These are phyloP conservation scores for Cryptosporidium andersoni DNA, from an alignment of 169 alveolate species.

Conservation along the genomic window DNA sequence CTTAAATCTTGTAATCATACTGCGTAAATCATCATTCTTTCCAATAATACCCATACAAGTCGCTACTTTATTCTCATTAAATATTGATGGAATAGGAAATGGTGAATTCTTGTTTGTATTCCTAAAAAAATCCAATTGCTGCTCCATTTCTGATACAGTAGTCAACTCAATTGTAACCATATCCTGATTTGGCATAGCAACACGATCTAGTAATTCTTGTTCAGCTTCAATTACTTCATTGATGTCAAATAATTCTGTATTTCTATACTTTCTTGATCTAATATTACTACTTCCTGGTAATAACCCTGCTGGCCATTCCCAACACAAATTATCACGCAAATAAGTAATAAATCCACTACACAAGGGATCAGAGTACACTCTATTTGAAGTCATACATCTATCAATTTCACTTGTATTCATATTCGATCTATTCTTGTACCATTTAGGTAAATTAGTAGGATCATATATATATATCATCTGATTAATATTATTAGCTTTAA, in stretches of 20 bases:
- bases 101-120: constrained; percentile 50
- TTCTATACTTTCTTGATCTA: constrained; percentile 81
- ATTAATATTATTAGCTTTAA: constrained; percentile 77
- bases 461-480: constrained; percentile 77
- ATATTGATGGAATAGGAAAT: constrained; percentile 38
- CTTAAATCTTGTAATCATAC: constrained; percentile 50
- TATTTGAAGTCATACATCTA: constrained; percentile 40
- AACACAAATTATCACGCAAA: constrained; percentile 76
- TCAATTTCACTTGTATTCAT: constrained; percentile 5
- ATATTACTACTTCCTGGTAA: constrained; percentile 84
- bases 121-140: constrained; percentile 48
- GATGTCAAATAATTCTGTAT: constrained; percentile 78
- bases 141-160: constrained; percentile 35
- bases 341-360: constrained; percentile 33
- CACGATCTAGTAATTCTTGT: constrained; percentile 68
- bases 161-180: constrained; percentile 51
- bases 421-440: background rate
- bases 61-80: constrained; percentile 25
- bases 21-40: constrained; percentile 33
- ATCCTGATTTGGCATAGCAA: constrained; percentile 65
- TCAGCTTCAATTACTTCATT: constrained; percentile 86
- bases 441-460: constrained; percentile 35
- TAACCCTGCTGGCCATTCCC: constrained; percentile 89
- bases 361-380: constrained; percentile 31
- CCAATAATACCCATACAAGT: constrained; percentile 70